Evolutionary conservation across 805 yeast species (phyloP), one percentile per base, ranked within the genome.

Genomic region (Lachancea waltii): DNA sequence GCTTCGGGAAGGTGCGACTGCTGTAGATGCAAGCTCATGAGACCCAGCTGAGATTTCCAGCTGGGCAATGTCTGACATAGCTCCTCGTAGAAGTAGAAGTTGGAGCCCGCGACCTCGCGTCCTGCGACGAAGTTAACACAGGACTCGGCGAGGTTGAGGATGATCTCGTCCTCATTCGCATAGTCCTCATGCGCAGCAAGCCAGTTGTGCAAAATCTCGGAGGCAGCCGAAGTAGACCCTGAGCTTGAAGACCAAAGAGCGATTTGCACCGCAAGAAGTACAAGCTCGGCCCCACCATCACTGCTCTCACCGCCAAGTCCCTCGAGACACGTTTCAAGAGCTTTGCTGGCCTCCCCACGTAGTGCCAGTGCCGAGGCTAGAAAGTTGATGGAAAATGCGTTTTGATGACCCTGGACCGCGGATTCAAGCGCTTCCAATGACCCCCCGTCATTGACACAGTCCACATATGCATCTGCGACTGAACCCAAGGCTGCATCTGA

Each of bases 1-100:
- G 95, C 89, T 63, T 90, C 97, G 2, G 89, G 90, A 40, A 76
- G 67, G 53, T 89, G 83, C 35, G 79, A 76, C 57, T 86, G 73
- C 64, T 85, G 86, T 50, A 89, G 63, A 45, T 89, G 86, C 43
- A 87, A 69, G 8, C 79, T 81, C 30, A 86, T 72, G 53, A 86
- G 75, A 27, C 82, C 79, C 24, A 75, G 52, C 48, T 82, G 70
- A 13, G 74, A 64, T 49, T 73, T 72, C 53, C 69, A 66, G 33
- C 69, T 56, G 33, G 68, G 69, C 42, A 70, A 67, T 23, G 75
- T 72, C 42, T 82, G 78, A 30, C 86, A 69, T 33, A 61, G 46
- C 63, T 90, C 98, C 61, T 90, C 97, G 58, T 72, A 83, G 54
- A 81, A 79, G 56, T 79, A 82, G 60, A 72, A 71, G 15, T 68